These are phyloP conservation scores for Atractiella rhizophila DNA, from an alignment of 768 basidiomycete genomes.

Conservation along the genomic window DNA sequence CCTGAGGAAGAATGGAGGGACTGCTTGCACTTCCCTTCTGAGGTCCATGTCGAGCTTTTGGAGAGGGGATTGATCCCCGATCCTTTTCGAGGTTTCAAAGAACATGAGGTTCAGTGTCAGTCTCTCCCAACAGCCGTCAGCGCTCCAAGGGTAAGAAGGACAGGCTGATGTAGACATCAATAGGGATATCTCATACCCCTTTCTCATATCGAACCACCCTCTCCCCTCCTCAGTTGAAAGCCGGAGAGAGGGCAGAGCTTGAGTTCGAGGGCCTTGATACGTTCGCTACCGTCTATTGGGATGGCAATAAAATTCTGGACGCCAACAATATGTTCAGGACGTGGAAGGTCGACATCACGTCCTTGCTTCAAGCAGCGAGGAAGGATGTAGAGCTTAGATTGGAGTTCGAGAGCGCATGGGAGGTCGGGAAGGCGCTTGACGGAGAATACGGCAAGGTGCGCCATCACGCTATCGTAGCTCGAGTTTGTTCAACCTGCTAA, in stretches of 20 bases:
- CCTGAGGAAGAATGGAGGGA: too few relatives aligned
- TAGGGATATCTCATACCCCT: neutral
- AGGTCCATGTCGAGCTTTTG: too few relatives aligned
- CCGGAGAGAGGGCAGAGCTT: neutral
- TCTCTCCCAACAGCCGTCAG: too few relatives aligned
- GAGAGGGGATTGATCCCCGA: too few relatives aligned
- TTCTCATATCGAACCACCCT: neutral
- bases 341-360: neutral
- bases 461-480: too few relatives aligned
- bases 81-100: too few relatives aligned
- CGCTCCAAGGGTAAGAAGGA: too few relatives aligned
- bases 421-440: conserved; percentile 53
- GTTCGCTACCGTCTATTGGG: neutral
- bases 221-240: neutral
- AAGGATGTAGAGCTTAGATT: conserved; percentile 39
- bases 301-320: neutral
- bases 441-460: too few relatives aligned
- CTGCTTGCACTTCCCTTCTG: too few relatives aligned
- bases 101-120: too few relatives aligned
- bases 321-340: conserved; percentile 1
- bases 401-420: conserved; percentile 48
- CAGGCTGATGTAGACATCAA: too few relatives aligned
- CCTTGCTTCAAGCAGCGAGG: neutral
- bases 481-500: conserved; percentile 18
- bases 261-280: conserved; percentile 3